Evolutionary conservation across 2,329 filamentous ascomycete species (phyloP).

Genomic region (Didymella glomerata): DNA sequence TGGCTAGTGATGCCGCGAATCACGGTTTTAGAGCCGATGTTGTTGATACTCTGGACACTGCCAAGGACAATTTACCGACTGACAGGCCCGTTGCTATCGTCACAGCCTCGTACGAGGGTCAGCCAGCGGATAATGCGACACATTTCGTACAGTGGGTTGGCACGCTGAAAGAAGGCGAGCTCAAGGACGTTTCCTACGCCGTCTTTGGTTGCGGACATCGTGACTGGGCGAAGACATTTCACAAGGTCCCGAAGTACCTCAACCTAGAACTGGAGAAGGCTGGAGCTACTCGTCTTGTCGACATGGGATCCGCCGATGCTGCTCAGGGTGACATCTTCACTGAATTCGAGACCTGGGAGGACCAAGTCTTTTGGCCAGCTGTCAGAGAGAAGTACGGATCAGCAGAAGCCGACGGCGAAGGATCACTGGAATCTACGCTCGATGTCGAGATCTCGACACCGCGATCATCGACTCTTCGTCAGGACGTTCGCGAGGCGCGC

Average conservation of each 20-base stretch:
- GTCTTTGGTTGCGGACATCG: conserved; percentile 55
- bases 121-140: conserved; percentile 55
- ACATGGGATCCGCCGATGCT: conserved; percentile 49
- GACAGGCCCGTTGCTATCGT: conserved; percentile 52
- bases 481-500: conserved; percentile 49
- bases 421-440: conserved; percentile 38
- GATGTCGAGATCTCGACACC: conserved; percentile 47
- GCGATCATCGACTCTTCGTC: conserved; percentile 47
- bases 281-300: conserved; percentile 44
- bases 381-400: conserved; percentile 45
- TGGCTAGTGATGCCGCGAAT: conserved; percentile 47
- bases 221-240: conserved; percentile 55
- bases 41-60: conserved; percentile 48
- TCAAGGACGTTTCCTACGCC: conserved; percentile 50
- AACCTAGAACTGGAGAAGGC: conserved; percentile 41
- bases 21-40: conserved; percentile 50
- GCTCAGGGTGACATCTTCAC: conserved; percentile 52
- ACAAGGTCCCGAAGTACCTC: conserved; percentile 52
- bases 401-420: conserved; percentile 33
- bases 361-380: conserved; percentile 50
- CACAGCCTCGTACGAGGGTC: conserved; percentile 55
- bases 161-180: conserved; percentile 36
- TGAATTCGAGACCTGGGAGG: conserved; percentile 54
- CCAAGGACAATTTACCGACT: conserved; percentile 45
- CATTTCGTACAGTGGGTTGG: conserved; percentile 54